Percentiles rank a stretch among this genome's conserved stretches.
Evolutionary conservation across 2,329 filamentous ascomycete genomes (phyloP).

Genomic region (Parastagonospora avenae): DNA sequence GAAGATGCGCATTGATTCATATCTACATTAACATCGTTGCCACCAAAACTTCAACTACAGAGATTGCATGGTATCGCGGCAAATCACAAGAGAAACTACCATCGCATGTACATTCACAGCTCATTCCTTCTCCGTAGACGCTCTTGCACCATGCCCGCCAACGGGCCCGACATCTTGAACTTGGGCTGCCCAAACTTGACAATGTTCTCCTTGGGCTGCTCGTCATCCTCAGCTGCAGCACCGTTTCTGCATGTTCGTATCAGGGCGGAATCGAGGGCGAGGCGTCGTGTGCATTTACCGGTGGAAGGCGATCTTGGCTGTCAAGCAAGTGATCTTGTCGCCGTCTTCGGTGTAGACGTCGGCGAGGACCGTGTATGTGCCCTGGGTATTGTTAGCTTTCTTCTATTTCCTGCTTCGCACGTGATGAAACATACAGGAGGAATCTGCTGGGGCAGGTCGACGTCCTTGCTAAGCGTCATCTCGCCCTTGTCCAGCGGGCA

Average conservation of each 20-base stretch:
- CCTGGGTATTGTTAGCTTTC: constrained; percentile 58
- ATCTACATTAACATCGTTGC: constrained; percentile 25
- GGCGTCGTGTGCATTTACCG: constrained; percentile 36
- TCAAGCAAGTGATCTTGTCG: constrained; percentile 83
- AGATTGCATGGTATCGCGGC: constrained; percentile 23
- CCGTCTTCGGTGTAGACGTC: constrained; percentile 79
- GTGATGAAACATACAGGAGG: constrained; percentile 71
- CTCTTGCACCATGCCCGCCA: constrained; percentile 42
- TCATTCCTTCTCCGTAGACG: constrained; percentile 35
- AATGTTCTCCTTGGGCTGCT: constrained; percentile 7
- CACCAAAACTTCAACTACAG: constrained; percentile 3
- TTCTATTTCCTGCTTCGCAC: not conserved
- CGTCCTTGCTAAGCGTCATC: constrained; percentile 75
- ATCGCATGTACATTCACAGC: constrained; percentile 27
- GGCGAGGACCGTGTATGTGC: constrained; percentile 86
- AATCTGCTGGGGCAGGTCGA: constrained; percentile 84
- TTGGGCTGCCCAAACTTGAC: constrained; percentile 39
- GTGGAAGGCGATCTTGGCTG: constrained; percentile 70
- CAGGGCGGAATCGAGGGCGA: constrained; percentile 3
- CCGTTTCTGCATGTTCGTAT: constrained; percentile 10
- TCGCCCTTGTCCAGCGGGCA: constrained; percentile 86
- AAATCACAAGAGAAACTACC: constrained; percentile 6
- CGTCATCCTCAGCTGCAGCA: constrained; percentile 18
- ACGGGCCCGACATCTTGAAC: constrained; percentile 41
- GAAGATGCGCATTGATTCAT: constrained; percentile 17